Conservation (phyloP, 1,284 basidiomycete genomes). For the Megacollybia platyphylla region DNA sequence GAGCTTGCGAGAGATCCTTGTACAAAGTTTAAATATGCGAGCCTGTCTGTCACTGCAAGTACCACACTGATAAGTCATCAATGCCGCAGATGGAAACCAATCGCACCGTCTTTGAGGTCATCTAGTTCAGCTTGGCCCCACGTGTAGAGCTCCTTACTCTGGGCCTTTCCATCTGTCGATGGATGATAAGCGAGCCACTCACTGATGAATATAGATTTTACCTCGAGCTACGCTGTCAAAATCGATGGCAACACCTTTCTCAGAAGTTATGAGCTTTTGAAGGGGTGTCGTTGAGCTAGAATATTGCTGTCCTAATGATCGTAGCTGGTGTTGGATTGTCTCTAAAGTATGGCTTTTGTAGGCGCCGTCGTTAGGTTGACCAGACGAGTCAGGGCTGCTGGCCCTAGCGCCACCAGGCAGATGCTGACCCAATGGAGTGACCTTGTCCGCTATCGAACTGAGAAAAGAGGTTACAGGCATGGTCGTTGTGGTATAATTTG, state of each 20-base stretch:
- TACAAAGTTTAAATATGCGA: conserved; percentile 68
- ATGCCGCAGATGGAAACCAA: background rate
- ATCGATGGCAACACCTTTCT: conserved; percentile 60
- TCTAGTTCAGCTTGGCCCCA: conserved; percentile 63
- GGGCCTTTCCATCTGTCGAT: conserved; percentile 37
- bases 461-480: conserved; percentile 55
- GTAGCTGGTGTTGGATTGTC: conserved; percentile 55
- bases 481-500: background rate
- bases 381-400: conserved; percentile 19
- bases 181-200: background rate
- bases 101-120: conserved; percentile 64
- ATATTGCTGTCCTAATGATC: conserved; percentile 63
- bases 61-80: conserved; percentile 6
- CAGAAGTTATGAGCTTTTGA: conserved; percentile 64
- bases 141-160: conserved; percentile 70
- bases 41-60: conserved; percentile 52
- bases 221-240: conserved; percentile 44
- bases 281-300: conserved; percentile 47
- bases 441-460: conserved; percentile 58
- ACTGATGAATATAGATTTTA: background rate
- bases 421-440: conserved; percentile 42
- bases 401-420: conserved; percentile 25
- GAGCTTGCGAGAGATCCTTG: conserved; percentile 51
- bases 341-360: conserved; percentile 43
- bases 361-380: conserved; percentile 23